Conservation (phyloP, 2,329 filamentous ascomycete species). For the Cladosporium sp. region DNA sequence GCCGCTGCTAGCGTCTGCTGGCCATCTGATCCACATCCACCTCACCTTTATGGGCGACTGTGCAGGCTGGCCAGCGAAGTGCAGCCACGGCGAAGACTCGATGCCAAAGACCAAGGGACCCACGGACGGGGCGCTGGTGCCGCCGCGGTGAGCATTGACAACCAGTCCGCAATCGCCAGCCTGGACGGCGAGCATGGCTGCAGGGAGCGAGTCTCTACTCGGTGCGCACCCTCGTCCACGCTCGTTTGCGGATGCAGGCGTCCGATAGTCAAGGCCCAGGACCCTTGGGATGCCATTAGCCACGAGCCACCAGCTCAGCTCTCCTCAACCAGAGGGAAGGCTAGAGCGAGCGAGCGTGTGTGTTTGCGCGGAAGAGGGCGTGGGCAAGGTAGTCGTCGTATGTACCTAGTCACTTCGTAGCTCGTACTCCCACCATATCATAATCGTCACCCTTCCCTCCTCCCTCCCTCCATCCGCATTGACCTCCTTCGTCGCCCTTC, state of each 20-base stretch:
- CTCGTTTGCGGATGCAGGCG: slow-evolving; percentile 7
- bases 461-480: slow-evolving; percentile 13
- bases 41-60: neutral
- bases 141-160: slow-evolving; percentile 5
- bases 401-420: neutral
- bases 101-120: neutral
- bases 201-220: neutral
- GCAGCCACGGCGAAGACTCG: slow-evolving; percentile 3
- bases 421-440: slow-evolving; percentile 10
- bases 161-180: neutral
- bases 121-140: slow-evolving; percentile 9
- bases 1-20: neutral
- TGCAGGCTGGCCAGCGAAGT: neutral
- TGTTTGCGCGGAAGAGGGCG: slow-evolving; percentile 7
- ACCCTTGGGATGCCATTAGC: neutral
- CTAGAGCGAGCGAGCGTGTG: slow-evolving; percentile 1
- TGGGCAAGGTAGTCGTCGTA: neutral
- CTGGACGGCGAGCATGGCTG: neutral
- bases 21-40: neutral
- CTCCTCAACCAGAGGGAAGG: neutral
- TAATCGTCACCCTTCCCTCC: neutral
- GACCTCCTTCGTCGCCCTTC: slow-evolving; percentile 19
- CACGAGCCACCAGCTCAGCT: neutral
- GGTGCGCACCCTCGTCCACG: neutral
- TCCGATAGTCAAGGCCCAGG: slow-evolving; percentile 6